Conservation (phyloP, 2,329 filamentous ascomycete genomes). For the Ampelomyces quisqualis region DNA sequence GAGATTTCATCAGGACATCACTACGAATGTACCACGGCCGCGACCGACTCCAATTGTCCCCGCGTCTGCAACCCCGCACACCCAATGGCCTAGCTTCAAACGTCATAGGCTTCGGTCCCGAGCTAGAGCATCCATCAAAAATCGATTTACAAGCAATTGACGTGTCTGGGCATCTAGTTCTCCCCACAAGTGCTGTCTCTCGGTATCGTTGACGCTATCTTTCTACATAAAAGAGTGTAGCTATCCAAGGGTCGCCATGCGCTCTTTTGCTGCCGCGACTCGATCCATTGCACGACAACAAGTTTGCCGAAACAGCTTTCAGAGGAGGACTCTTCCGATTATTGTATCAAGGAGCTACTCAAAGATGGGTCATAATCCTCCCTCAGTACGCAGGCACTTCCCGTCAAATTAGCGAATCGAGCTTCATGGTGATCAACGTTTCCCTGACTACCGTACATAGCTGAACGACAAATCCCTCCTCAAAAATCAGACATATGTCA, state of each 20-base stretch:
- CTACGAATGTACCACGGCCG: no score
- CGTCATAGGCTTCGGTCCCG: slow-evolving; percentile 7
- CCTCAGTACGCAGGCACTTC: slow-evolving; percentile 32
- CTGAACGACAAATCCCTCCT: slow-evolving; percentile 63
- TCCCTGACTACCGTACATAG: slow-evolving; percentile 28
- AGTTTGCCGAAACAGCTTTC: slow-evolving; percentile 34
- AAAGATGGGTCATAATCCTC: slow-evolving; percentile 47
- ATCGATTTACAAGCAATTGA: slow-evolving; percentile 11
- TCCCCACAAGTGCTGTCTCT: slow-evolving; percentile 1
- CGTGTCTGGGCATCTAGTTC: slow-evolving; percentile 2
- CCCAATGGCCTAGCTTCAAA: slow-evolving; percentile 8
- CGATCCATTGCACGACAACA: slow-evolving; percentile 36
- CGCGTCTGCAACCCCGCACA: slow-evolving; percentile 6
- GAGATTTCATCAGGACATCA: neutral
- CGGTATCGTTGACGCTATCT: slow-evolving; percentile 4
- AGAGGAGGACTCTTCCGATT: slow-evolving; percentile 33
- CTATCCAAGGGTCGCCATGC: slow-evolving; percentile 26
- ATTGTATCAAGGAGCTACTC: slow-evolving; percentile 45
- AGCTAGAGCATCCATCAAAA: neutral
- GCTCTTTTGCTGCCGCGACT: slow-evolving; percentile 35
- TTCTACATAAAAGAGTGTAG: slow-evolving; percentile 1
- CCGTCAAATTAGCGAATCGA: neutral
- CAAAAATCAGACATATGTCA: slow-evolving; percentile 82
- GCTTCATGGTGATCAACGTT: neutral
- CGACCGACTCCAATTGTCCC: neutral